Percentiles rank a stretch among this genome's conserved stretches.
These are phyloP conservation scores for Clavaria fumosa DNA, from an alignment of 768 basidiomycete genomes.

Conservation along the genomic window DNA sequence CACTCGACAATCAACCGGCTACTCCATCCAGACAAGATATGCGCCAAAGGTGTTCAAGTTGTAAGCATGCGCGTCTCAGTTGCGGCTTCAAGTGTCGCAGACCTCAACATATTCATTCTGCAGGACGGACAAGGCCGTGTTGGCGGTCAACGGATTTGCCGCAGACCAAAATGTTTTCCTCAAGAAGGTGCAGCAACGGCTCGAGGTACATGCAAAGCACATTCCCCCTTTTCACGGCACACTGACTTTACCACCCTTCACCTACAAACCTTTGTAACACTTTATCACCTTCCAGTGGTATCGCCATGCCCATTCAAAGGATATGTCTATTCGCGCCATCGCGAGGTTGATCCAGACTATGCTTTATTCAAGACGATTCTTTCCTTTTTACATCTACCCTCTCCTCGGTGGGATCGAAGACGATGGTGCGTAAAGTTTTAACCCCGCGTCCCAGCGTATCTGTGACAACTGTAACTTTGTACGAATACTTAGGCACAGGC, in stretches of 20 bases:
- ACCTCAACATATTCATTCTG: no score
- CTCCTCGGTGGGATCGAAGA: conserved; percentile 94
- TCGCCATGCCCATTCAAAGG: conserved; percentile 89
- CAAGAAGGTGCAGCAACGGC: conserved; percentile 86
- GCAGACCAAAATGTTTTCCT: conserved; percentile 98
- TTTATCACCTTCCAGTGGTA: conserved; percentile 59
- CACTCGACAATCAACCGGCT: conserved; percentile 94
- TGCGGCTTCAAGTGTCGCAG: conserved; percentile 6
- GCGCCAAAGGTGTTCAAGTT: conserved; percentile 90
- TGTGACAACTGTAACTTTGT: conserved; percentile 7
- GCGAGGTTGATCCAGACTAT: conserved; percentile 98
- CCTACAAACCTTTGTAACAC: conserved; percentile 2
- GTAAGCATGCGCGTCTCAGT: conserved; percentile 29
- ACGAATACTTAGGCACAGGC: conserved; percentile 52
- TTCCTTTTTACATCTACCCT: conserved; percentile 97
- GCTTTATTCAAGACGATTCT: conserved; percentile 91
- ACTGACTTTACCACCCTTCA: no score
- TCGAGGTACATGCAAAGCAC: conserved; percentile 52
- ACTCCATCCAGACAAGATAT: conserved; percentile 93
- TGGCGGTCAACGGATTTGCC: conserved; percentile 94
- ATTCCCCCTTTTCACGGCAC: neutral
- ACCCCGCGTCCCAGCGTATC: conserved; percentile 13
- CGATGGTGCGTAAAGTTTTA: conserved; percentile 50
- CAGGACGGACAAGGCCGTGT: conserved; percentile 83
- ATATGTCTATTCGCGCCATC: conserved; percentile 92